Evolutionary conservation across 208 protist species (phyloP).

Genomic region (Crithidia bombi): DNA sequence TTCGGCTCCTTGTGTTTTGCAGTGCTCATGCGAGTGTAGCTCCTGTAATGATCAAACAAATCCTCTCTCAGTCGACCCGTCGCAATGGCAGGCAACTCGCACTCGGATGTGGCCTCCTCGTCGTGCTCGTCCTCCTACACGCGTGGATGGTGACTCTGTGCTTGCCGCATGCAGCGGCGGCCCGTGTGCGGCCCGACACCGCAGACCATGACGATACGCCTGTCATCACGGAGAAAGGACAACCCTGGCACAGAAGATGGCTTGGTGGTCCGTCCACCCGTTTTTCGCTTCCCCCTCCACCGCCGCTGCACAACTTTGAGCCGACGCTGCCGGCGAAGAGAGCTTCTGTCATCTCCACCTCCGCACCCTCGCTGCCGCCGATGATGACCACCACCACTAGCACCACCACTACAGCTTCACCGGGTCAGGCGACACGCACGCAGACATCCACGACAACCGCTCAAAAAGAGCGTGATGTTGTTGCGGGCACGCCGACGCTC

Average conservation of each 20-base stretch:
- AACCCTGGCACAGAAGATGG: neutral
- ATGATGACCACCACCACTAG: neutral
- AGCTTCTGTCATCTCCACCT: constrained; percentile 26
- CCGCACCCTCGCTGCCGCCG: constrained; percentile 14
- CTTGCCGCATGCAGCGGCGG: neutral
- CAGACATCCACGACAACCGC: neutral
- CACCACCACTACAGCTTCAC: neutral
- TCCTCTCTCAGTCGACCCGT: neutral
- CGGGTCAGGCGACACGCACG: too few species aligned
- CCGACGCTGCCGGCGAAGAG: constrained; percentile 26
- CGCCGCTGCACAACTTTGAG: constrained; percentile 38
- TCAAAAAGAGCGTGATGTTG: neutral
- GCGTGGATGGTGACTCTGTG: neutral
- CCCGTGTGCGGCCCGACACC: neutral
- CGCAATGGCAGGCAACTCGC: constrained; percentile 7
- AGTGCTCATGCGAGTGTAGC: too few species aligned
- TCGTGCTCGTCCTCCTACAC: constrained; percentile 3
- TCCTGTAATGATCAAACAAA: neutral
- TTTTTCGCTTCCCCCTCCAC: constrained; percentile 13
- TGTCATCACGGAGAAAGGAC: neutral
- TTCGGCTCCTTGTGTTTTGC: too few species aligned
- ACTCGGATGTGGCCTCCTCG: neutral
- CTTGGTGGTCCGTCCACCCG: neutral
- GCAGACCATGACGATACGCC: constrained; percentile 9
- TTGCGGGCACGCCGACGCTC: constrained; percentile 3